Evolutionary conservation across 345 rosid species (phyloP).

Genomic region (Acer yangbiense): DNA sequence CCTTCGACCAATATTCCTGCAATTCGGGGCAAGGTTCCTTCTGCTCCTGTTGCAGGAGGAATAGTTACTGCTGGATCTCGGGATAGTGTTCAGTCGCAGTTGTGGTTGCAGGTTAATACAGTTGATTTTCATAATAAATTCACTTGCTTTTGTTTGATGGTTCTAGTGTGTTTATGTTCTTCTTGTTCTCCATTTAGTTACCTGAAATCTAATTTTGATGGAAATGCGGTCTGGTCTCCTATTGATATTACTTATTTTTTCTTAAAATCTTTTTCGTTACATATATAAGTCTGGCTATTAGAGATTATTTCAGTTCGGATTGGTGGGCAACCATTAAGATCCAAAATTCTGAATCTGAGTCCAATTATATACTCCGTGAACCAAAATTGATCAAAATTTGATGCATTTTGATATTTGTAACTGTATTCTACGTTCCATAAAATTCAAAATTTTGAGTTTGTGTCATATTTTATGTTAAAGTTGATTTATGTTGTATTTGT

Average conservation of each 20-base stretch:
- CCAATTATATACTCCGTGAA: not conserved
- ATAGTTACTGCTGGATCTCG: constrained; percentile 62
- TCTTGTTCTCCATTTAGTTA: not conserved
- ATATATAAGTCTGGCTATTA: not conserved
- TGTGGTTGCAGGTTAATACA: constrained; percentile 77
- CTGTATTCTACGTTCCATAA: not conserved
- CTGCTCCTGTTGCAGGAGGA: constrained; percentile 70
- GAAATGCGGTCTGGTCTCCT: not conserved
- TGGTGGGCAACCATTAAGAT: not conserved
- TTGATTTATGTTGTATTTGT: not conserved
- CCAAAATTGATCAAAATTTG: not conserved
- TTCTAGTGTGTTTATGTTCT: not conserved
- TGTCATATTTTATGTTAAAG: not conserved
- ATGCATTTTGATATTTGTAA: not conserved
- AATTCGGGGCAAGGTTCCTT: constrained; percentile 71
- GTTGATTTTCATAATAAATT: not conserved
- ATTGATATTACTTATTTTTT: not conserved
- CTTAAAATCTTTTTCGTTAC: not conserved
- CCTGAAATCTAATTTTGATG: not conserved
- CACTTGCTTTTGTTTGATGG: not conserved
- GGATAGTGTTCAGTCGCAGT: constrained; percentile 70
- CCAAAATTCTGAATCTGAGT: not conserved
- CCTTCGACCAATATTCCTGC: constrained; percentile 61
- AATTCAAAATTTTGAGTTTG: not conserved
- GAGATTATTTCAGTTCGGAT: not conserved